Conservation (phyloP, 179 eudicot genomes). For the Beta macrorhiza region DNA sequence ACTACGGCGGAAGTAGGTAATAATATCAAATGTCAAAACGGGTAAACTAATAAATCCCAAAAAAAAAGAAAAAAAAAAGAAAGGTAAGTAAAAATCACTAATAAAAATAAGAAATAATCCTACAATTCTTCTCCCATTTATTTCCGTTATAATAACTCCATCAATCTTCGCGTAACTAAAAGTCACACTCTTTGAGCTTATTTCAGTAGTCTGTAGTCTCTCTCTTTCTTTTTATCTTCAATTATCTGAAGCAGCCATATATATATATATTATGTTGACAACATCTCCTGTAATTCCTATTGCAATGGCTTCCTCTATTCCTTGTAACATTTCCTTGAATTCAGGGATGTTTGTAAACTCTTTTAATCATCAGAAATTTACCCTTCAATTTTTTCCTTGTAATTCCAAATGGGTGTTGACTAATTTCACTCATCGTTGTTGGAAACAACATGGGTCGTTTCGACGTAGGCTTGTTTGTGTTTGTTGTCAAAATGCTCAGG, state of each 20-base stretch:
- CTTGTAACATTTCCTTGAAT: constrained; percentile 9
- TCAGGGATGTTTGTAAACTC: constrained; percentile 22
- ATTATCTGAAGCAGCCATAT: not conserved
- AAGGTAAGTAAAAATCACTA: no score
- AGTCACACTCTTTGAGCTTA: no score
- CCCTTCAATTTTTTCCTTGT: constrained; percentile 25
- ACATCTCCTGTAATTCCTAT: constrained; percentile 11
- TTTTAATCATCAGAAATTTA: constrained; percentile 24
- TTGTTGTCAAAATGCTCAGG: constrained; percentile 27
- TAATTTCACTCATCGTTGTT: constrained; percentile 16
- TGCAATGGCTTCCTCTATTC: constrained; percentile 1
- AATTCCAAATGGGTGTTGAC: constrained; percentile 28
- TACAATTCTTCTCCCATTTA: no score
- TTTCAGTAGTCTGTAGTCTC: no score
- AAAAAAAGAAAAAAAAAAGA: no score
- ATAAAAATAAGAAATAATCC: no score
- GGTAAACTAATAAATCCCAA: no score
- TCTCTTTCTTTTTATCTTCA: not conserved
- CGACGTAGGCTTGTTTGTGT: constrained; percentile 11
- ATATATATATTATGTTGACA: not conserved
- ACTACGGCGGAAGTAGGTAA: no score
- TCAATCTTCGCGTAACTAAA: no score
- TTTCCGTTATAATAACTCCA: no score
- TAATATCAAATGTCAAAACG: no score
- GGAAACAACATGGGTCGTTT: constrained; percentile 16